These are phyloP conservation scores for Coemansia sp. DNA, from an alignment of 192 early-diverging fungal genomes.

Conservation along the genomic window DNA sequence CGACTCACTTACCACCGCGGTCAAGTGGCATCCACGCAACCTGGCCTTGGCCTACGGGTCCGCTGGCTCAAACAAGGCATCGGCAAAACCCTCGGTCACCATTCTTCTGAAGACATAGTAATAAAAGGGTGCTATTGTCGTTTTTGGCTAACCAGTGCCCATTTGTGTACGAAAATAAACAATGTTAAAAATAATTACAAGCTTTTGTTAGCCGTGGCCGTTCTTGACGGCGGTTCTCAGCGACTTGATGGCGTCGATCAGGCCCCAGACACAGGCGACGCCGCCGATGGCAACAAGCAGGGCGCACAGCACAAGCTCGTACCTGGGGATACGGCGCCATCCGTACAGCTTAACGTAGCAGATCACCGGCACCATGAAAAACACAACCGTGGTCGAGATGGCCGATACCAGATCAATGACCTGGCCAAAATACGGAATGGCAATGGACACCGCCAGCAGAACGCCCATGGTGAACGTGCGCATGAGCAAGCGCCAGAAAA, in stretches of 20 bases:
- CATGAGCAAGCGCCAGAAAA: conserved; percentile 57
- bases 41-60: conserved; percentile 42
- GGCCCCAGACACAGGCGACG: conserved; percentile 48
- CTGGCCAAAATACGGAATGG: conserved; percentile 79
- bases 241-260: conserved; percentile 46
- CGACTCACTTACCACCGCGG: conserved; percentile 27
- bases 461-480: conserved; percentile 62
- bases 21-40: conserved; percentile 51
- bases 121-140: neutral
- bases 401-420: conserved; percentile 81
- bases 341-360: conserved; percentile 77
- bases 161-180: too few relatives aligned
- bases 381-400: conserved; percentile 71
- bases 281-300: conserved; percentile 32
- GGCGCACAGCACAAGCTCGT: conserved; percentile 41
- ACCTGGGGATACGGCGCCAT: conserved; percentile 50
- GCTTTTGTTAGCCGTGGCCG: conserved; percentile 14
- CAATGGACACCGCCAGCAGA: conserved; percentile 64
- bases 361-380: conserved; percentile 80
- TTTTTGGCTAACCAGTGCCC: too few relatives aligned
- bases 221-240: conserved; percentile 28
- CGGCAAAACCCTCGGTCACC: conserved; percentile 16
- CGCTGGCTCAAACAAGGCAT: conserved; percentile 12
- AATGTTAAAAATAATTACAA: neutral
- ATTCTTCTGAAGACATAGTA: conserved; percentile 22